Conservation (phyloP, 2,329 filamentous ascomycete species). For the Colletotrichum lentis region DNA sequence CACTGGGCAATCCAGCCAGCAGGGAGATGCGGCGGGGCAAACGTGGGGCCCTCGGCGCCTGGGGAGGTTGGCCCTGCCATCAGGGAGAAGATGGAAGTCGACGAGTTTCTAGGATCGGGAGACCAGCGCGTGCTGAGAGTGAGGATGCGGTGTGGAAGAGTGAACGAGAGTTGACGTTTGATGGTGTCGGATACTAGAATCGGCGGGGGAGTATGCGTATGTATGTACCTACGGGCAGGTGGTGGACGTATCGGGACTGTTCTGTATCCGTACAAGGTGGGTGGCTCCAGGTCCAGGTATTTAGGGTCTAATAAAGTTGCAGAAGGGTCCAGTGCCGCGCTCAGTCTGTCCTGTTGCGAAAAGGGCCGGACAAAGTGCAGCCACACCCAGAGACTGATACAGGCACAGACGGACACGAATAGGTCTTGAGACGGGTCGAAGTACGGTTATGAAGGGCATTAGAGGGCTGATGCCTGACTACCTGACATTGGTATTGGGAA, state of each 20-base stretch:
- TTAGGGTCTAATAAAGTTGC: constrained; percentile 15
- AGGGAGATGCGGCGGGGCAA: constrained; percentile 67
- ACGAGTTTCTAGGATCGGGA: constrained; percentile 6
- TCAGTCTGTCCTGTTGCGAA: constrained; percentile 4
- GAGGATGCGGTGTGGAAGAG: constrained; percentile 5
- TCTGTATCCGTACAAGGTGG: constrained; percentile 4
- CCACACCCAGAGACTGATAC: constrained; percentile 7
- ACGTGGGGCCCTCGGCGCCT: constrained; percentile 66
- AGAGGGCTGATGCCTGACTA: neutral
- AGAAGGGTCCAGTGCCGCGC: constrained; percentile 16
- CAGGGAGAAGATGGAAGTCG: constrained; percentile 7
- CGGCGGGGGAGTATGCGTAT: constrained; percentile 17
- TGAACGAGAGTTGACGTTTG: constrained; percentile 18
- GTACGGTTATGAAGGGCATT: neutral
- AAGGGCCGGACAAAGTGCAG: constrained; percentile 6
- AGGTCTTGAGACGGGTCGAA: neutral
- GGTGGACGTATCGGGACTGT: constrained; percentile 14
- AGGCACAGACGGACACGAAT: constrained; percentile 15
- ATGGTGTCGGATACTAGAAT: constrained; percentile 11
- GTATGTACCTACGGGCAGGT: constrained; percentile 22
- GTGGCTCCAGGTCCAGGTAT: constrained; percentile 14
- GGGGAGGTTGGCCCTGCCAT: constrained; percentile 69
- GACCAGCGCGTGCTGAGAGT: neutral
- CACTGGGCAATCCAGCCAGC: constrained; percentile 75
- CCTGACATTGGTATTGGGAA: neutral